Conservation (phyloP, 2,329 filamentous ascomycete genomes). For the Chalara sp. region DNA sequence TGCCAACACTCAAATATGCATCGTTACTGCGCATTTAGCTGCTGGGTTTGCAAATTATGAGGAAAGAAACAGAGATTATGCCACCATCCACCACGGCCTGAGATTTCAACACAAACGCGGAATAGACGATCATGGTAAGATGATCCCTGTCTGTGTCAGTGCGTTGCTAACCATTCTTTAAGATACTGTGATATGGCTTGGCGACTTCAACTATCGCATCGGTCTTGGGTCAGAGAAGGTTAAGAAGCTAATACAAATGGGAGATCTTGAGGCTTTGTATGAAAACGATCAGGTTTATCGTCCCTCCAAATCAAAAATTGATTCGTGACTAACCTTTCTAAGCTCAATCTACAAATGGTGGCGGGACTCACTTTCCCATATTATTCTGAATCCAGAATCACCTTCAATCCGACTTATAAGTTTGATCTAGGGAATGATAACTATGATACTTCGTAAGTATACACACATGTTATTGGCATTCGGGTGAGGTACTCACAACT, state of each 20-base stretch:
- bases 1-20: constrained; percentile 85
- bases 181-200: constrained; percentile 83
- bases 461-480: not conserved
- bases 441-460: constrained; percentile 80
- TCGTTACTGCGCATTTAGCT: constrained; percentile 93
- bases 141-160: not conserved
- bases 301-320: not conserved
- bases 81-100: constrained; percentile 59
- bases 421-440: constrained; percentile 82
- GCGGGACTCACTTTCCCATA: constrained; percentile 82
- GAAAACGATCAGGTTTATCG: constrained; percentile 75
- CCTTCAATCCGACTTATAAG: constrained; percentile 91
- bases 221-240: constrained; percentile 75
- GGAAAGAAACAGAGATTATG: constrained; percentile 89
- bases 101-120: constrained; percentile 85
- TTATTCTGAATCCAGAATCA: constrained; percentile 85
- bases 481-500: too few relatives aligned
- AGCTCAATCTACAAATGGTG: constrained; percentile 95
- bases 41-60: constrained; percentile 97
- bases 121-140: constrained; percentile 79
- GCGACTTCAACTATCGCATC: constrained; percentile 98
- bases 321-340: not conserved
- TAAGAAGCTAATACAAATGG: constrained; percentile 63
- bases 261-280: constrained; percentile 73
- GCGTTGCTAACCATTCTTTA: constrained; percentile 24